These are phyloP conservation scores for Fraxinus nigra DNA, from an alignment of 305 asterid species.

Conservation along the genomic window DNA sequence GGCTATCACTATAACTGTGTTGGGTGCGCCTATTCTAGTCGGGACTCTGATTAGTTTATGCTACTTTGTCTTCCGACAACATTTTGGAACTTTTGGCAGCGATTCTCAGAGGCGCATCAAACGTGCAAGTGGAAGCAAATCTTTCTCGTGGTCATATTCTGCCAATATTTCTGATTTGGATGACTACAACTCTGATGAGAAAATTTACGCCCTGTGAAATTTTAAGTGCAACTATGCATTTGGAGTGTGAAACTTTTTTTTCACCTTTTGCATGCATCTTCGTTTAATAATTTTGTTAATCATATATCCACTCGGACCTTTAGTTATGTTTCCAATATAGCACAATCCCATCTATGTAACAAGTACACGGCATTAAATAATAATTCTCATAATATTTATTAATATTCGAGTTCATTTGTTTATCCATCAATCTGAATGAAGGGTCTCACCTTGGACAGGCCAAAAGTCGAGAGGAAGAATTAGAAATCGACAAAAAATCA, in stretches of 20 bases:
- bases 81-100: slow-evolving; percentile 66
- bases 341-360: not conserved
- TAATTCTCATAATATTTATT: not conserved
- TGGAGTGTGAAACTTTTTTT: not conserved
- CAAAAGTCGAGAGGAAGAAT: not conserved
- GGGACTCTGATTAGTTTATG: slow-evolving; percentile 79
- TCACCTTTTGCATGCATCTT: not conserved
- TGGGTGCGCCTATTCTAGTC: slow-evolving; percentile 81
- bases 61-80: slow-evolving; percentile 85
- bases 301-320: not conserved
- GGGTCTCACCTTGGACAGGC: not conserved
- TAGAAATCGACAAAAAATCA: not conserved
- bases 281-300: not conserved
- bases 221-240: not conserved
- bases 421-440: not conserved
- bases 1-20: slow-evolving; percentile 70
- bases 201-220: slow-evolving; percentile 73
- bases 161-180: slow-evolving; percentile 72
- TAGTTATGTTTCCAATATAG: not conserved
- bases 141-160: slow-evolving; percentile 90
- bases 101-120: slow-evolving; percentile 90
- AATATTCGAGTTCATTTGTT: not conserved
- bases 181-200: slow-evolving; percentile 87
- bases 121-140: slow-evolving; percentile 83
- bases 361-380: not conserved